Conservation (phyloP, 176 grass and related monocot species). For the Bothriochloa decipiens region DNA sequence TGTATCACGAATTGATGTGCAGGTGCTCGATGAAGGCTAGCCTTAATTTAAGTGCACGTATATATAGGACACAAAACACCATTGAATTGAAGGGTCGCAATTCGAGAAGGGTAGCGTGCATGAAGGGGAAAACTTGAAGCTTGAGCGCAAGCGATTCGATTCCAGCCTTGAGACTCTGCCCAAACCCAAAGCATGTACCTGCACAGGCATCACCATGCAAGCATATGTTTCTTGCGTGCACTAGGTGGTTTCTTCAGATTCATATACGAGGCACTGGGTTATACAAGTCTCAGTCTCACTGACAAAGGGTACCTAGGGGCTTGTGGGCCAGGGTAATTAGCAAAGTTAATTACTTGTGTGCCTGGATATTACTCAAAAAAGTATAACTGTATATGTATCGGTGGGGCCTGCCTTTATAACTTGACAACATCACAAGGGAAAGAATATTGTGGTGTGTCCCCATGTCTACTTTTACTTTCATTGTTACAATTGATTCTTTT, state of each 20-base stretch:
- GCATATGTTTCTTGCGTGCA: not conserved
- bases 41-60: not conserved
- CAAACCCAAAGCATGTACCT: slow-evolving; percentile 30
- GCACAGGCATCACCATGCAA: not conserved
- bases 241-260: not conserved
- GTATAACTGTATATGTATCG: not conserved
- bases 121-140: slow-evolving; percentile 1
- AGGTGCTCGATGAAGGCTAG: not conserved
- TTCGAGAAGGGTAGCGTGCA: slow-evolving; percentile 10
- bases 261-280: no score
- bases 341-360: not conserved
- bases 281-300: not conserved
- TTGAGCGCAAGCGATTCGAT: slow-evolving; percentile 25
- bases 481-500: not conserved
- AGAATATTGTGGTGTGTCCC: not conserved
- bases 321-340: not conserved
- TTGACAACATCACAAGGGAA: slow-evolving; percentile 9
- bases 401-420: not conserved
- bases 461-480: no score
- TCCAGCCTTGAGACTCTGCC: slow-evolving; percentile 11
- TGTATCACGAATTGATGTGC: not conserved
- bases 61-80: slow-evolving; percentile 6
- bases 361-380: not conserved
- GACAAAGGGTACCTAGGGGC: not conserved
- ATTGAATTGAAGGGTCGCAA: not conserved